Evolutionary conservation across 139 green algal species (phyloP), one percentile per base, ranked within the genome.

Genomic region (Microglena sp.): DNA sequence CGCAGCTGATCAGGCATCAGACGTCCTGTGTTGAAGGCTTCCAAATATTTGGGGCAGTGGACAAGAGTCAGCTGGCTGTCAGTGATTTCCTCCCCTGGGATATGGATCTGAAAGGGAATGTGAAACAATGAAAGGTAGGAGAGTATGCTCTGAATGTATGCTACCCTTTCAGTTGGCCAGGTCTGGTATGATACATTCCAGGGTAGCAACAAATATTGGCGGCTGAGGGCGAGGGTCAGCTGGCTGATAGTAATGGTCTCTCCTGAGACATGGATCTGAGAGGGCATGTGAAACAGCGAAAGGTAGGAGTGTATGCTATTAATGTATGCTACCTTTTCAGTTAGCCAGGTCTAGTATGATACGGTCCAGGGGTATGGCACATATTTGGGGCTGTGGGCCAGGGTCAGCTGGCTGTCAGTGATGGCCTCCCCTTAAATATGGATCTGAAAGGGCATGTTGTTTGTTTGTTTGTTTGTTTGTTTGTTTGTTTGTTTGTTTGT

Each of bases 351-450:
- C 54, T 18, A 83, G 69, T 33, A 73, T 64, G 46, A 94, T 66
- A 1, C 46, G 55, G 34, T 78, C 73, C 5, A 5, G 35, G 8
- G 56, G 68, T 63, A 89, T 85, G 5, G 59, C 32, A 95, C 68
- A 70, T 93, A 94, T 1, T 86, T 69, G 2, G 56, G 31, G 29
- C 64, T 50, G 66, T 95, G 89, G 40, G 84, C 82, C 50, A 80
- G 30, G 5, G 53, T 36, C 31, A 87, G 45, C 70, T 85, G 67
- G 1, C 76, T 75, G 28, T 76, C 66, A 24, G 57, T 60, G 8
- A n/a, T n/a, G n/a, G n/a, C n/a, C n/a, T n/a, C n/a, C n/a, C n/a
- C n/a, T n/a, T n/a, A n/a, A n/a, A n/a, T n/a, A n/a, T n/a, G n/a
- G n/a, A n/a, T n/a, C n/a, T n/a, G n/a, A n/a, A n/a, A n/a, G n/a